Evolutionary conservation across 805 yeast genomes (phyloP), one percentile per base, ranked within the genome.

Genomic region (Suhomyces prunicola): DNA sequence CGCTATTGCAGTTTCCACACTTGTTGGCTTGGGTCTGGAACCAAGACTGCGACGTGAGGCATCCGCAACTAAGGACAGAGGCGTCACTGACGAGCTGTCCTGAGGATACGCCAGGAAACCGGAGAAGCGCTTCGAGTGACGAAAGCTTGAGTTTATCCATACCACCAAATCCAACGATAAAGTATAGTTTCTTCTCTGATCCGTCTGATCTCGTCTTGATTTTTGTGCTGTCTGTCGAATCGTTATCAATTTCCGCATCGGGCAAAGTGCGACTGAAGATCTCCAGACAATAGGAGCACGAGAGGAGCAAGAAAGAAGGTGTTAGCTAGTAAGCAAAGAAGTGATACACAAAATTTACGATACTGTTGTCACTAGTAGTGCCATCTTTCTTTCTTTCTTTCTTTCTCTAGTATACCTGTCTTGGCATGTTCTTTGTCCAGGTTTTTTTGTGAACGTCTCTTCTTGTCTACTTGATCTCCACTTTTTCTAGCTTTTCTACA

Each of bases 41-140:
- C 19, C 46, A 57, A 0, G 62, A 49, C 54, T 74, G 78, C 2
- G 77, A 71, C 2, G 64, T 69, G 27, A 75, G 59, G 57, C 79
- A 75, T 2, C 79, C 79, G 58, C 79, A 75, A 3, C 68, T 60
- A n/a, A 75, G 64, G 12, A 74, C 68, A 13, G 70, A 62, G 4
- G 72, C 66, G 56, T 75, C 79, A 2, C 62, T 26, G 6, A 68
- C 66, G 2, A 68, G 50, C 3, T 31, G 53, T 2, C 55, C 49
- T 29, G 40, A 46, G 22, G n/a, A 35, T 4, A 35, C n/a, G 0
- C 67, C 70, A 1, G 68, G 65, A 22, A 70, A 57, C 52, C 56
- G 54, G 5, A 72, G 62, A 22, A 72, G 59, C 13, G 55, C 41
- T 51, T 69, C 73, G 44, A 48, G 51, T n/a, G 46, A 41, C 24